Base-by-base conservation (phyloP, 768 basidiomycete genomes). In the Russula lepida region DNA sequence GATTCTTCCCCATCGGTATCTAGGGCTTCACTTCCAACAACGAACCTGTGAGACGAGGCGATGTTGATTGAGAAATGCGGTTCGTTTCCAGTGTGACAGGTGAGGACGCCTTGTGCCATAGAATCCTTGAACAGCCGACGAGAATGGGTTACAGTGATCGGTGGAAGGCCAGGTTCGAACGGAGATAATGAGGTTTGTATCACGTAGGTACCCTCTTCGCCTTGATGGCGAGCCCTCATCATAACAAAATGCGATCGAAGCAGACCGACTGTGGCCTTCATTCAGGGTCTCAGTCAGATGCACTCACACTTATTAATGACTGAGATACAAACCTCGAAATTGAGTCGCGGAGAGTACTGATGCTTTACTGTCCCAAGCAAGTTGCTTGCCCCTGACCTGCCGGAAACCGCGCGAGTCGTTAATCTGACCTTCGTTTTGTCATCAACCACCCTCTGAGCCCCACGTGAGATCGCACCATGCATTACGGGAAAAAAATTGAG, bases 281-380 rank as follows among this genome's bases (percentile, higher is more conserved):
- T 54, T 47, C 39, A 17, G 23, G 35, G 17, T 44, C 32, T 47
- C 19, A 33, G 25, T 57, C 27, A 35, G 41, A 43, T 21, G 6
- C 28, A 44, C 7, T 30, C 27, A 35, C 25, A 32, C 48, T 12
- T 19, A 35, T 37, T 12, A 37, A 13, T n/a, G 23, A 35, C 35
- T 28, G 43, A 52, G 37, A 57, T 23, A 17, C 65, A 25, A 44
- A 76, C 76, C 69, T 78, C 74, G 25, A 77, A 69, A 65, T 70
- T 75, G 37, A 79, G 65, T 43, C 82, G 80, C 15, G 89, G 87
- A 30, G 88, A 89, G 68, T 83, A 84, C 67, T 90, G 88, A 71
- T 92, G 86, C 59, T 80, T 81, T 51, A 94, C 71, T 2, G 89
- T 89, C 39, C 88, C 89, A 27, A 82, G 69, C 41, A 93, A 32